phyloP scores from a whole-genome alignment of 305 asterid species.

The Fraxinus floribunda region DNA sequence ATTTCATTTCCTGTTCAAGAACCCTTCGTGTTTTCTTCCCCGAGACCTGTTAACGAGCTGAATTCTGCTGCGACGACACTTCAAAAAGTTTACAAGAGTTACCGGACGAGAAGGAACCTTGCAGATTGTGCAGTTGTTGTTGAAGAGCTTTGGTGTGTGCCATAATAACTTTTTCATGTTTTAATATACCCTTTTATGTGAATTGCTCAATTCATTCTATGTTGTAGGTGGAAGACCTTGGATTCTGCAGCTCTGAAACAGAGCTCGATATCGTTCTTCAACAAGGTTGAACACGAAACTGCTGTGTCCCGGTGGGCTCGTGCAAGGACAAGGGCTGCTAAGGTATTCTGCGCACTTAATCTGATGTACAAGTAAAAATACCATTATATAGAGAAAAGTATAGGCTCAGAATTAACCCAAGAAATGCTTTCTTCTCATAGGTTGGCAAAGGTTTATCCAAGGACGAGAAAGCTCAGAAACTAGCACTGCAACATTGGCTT shows the following conservation, averaged over 20 bases:
- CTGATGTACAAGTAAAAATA: not conserved
- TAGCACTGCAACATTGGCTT: slow-evolving; percentile 67
- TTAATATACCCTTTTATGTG: not conserved
- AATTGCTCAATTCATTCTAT: not conserved
- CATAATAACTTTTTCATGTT: not conserved
- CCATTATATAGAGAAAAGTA: not conserved
- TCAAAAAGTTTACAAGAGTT: slow-evolving; percentile 63
- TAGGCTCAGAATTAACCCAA: not conserved
- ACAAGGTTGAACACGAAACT: slow-evolving; percentile 35
- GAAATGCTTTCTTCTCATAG: slow-evolving; percentile 22
- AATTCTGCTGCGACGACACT: slow-evolving; percentile 51
- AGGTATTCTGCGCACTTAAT: slow-evolving; percentile 25
- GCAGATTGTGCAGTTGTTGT: slow-evolving; percentile 63
- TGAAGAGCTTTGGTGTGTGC: slow-evolving; percentile 56
- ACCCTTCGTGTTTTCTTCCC: slow-evolving; percentile 33
- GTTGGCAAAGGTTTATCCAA: slow-evolving; percentile 53
- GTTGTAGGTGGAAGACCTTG: slow-evolving; percentile 52
- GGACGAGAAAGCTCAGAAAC: slow-evolving; percentile 58
- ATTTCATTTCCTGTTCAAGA: slow-evolving; percentile 1
- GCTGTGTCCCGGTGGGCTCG: slow-evolving; percentile 53
- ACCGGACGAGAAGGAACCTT: slow-evolving; percentile 55
- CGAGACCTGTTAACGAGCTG: slow-evolving; percentile 40
- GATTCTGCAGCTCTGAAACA: slow-evolving; percentile 43
- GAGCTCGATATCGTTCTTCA: slow-evolving; percentile 50
- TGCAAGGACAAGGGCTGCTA: slow-evolving; percentile 47